Percentiles rank a stretch among this genome's conserved stretches.
Conservation (phyloP, 257 asterid genomes). For the Scutellaria barbata region DNA sequence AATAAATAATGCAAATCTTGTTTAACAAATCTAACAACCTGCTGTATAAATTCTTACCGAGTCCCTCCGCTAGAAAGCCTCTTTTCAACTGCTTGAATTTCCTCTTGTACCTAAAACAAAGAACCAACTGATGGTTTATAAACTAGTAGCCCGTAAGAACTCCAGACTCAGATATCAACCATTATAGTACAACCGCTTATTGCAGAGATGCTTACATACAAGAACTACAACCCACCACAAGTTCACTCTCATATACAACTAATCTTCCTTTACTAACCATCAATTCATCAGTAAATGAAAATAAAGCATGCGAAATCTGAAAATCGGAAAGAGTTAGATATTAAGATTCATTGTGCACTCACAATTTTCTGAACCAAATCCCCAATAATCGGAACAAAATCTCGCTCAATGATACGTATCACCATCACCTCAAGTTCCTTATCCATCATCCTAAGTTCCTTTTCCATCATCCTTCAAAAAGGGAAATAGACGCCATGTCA, state of each 20-base stretch:
- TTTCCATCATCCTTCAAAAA: conserved; percentile 37
- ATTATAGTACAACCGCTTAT: too few relatives aligned
- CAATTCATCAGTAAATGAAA: conserved; percentile 4
- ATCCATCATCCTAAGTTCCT: conserved; percentile 40
- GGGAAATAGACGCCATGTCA: neutral
- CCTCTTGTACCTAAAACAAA: conserved; percentile 52
- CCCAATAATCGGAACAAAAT: conserved; percentile 37
- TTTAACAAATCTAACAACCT: neutral
- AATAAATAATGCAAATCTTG: neutral
- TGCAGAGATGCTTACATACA: too few relatives aligned
- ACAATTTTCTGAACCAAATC: conserved; percentile 46
- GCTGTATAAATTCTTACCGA: conserved; percentile 40
- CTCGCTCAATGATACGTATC: conserved; percentile 32
- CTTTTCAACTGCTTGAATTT: conserved; percentile 40
- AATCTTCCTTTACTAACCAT: neutral
- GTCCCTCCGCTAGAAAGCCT: conserved; percentile 26
- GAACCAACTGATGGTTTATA: conserved; percentile 14
- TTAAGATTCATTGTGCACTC: conserved; percentile 26
- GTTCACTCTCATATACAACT: neutral
- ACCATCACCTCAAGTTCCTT: conserved; percentile 39
- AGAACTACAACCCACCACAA: neutral
- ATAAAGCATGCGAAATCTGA: neutral
- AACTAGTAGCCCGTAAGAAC: conserved; percentile 7
- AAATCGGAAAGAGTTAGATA: neutral
- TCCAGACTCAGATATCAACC: conserved; percentile 20